Evolutionary conservation across 2,329 filamentous ascomycete genomes (phyloP).

Genomic region (Phialocephala subalpina): DNA sequence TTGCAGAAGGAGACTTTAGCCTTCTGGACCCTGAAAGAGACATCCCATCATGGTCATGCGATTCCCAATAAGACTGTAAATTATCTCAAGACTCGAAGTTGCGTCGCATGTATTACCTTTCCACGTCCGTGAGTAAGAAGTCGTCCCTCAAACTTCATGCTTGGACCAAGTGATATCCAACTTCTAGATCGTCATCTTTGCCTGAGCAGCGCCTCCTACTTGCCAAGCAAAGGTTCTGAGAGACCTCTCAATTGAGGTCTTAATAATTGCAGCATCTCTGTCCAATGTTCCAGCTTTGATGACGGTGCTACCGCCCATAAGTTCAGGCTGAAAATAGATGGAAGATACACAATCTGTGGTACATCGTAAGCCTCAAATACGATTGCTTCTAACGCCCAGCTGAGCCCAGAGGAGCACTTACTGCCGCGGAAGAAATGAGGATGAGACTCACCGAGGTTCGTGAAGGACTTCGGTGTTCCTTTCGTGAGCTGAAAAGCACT

Average conservation of each 20-base stretch:
- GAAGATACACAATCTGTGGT: background rate
- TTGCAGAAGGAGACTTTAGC: too few relatives aligned
- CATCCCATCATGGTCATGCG: too few relatives aligned
- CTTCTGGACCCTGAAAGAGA: too few relatives aligned
- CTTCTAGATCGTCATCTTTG: background rate
- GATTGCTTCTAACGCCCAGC: background rate
- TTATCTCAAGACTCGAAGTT: too few relatives aligned
- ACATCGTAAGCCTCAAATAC: background rate
- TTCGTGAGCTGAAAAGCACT: background rate
- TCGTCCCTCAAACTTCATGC: background rate
- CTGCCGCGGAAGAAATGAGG: background rate
- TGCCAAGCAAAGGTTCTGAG: background rate
- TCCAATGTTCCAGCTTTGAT: background rate
- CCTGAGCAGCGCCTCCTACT: background rate
- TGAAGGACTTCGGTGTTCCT: background rate
- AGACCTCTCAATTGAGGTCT: background rate
- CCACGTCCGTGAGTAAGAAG: too few relatives aligned
- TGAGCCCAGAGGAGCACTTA: background rate
- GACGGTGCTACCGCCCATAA: background rate
- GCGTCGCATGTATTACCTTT: background rate
- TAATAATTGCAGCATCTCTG: background rate
- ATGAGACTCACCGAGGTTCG: background rate
- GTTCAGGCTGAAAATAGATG: background rate
- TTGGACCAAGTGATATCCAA: background rate
- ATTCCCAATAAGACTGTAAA: background rate